phyloP scores from a whole-genome alignment of 2,329 filamentous ascomycete species.

The Monosporascus sp. region DNA sequence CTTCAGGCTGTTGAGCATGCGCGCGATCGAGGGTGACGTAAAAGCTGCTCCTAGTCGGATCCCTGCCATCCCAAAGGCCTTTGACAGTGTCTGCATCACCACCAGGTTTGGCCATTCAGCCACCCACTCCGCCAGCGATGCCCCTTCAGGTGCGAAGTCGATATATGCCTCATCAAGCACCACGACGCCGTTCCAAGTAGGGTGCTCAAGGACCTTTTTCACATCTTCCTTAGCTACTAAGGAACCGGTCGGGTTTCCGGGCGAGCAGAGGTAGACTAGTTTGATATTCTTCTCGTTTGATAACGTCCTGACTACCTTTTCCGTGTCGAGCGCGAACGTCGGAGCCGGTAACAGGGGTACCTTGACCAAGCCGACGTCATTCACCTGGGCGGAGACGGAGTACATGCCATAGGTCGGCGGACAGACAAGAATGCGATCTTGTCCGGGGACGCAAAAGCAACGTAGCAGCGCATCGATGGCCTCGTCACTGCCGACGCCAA shows the following conservation, averaged over 20 bases:
- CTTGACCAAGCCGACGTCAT: constrained; percentile 81
- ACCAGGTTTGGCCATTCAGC: constrained; percentile 90
- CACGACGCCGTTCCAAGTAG: constrained; percentile 91
- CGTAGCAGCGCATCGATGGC: constrained; percentile 91
- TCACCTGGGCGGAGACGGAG: constrained; percentile 85
- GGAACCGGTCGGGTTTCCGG: constrained; percentile 87
- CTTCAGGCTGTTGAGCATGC: constrained; percentile 84
- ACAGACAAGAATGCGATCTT: constrained; percentile 88
- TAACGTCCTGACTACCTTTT: constrained; percentile 61
- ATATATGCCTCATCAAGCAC: constrained; percentile 94
- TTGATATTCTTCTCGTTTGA: constrained; percentile 63
- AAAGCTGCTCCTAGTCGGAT: constrained; percentile 89
- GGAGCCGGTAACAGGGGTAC: constrained; percentile 73
- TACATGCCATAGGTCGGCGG: constrained; percentile 99
- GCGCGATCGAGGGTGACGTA: constrained; percentile 66
- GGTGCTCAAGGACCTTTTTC: constrained; percentile 68
- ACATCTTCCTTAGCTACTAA: constrained; percentile 73
- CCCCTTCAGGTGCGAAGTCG: constrained; percentile 76
- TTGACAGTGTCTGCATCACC: constrained; percentile 97
- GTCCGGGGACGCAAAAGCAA: constrained; percentile 83
- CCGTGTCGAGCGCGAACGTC: constrained; percentile 67
- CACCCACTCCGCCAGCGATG: constrained; percentile 87
- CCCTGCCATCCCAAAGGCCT: constrained; percentile 92
- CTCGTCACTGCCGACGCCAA: constrained; percentile 94
- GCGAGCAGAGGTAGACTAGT: constrained; percentile 86